Evolutionary conservation across 768 basidiomycete species (phyloP).

Genomic region (Agaricus subrufescens): DNA sequence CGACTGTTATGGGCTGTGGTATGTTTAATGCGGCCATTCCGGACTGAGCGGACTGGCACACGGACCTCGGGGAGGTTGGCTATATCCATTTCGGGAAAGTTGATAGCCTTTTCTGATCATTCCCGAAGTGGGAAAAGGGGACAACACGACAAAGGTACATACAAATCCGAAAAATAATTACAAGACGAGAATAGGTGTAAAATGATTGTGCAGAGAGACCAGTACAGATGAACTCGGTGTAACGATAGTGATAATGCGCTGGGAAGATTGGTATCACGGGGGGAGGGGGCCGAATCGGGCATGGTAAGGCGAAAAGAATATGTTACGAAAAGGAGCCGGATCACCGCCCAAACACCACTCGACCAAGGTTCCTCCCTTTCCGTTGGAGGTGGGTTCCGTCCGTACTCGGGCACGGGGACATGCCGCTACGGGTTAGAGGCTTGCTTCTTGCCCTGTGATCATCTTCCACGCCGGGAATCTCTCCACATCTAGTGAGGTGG

Average conservation of each 20-base stretch:
- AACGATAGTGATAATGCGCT: neutral
- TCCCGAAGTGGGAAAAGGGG: too few relatives aligned
- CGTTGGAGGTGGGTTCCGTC: conserved; percentile 1
- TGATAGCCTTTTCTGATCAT: too few relatives aligned
- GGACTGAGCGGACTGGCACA: too few relatives aligned
- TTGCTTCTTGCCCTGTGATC: conserved; percentile 48
- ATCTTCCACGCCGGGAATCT: conserved; percentile 65
- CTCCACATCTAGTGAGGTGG: conserved; percentile 64
- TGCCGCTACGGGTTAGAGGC: neutral
- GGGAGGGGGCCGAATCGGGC: neutral
- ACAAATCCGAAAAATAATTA: neutral
- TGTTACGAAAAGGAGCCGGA: conserved; percentile 3
- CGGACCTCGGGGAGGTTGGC: too few relatives aligned
- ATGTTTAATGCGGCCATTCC: too few relatives aligned
- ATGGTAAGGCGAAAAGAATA: neutral
- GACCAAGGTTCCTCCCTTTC: conserved; percentile 5
- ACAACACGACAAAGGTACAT: neutral
- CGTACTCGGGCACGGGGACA: neutral
- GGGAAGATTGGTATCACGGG: conserved; percentile 1
- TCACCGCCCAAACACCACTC: conserved; percentile 10
- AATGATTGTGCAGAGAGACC: neutral
- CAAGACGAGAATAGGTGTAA: neutral
- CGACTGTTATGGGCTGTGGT: too few relatives aligned
- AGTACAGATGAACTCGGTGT: conserved; percentile 1
- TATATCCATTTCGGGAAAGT: too few relatives aligned